phyloP scores from a whole-genome alignment of 495 filamentous ascomycete species.

The Cercophora sp. region DNA sequence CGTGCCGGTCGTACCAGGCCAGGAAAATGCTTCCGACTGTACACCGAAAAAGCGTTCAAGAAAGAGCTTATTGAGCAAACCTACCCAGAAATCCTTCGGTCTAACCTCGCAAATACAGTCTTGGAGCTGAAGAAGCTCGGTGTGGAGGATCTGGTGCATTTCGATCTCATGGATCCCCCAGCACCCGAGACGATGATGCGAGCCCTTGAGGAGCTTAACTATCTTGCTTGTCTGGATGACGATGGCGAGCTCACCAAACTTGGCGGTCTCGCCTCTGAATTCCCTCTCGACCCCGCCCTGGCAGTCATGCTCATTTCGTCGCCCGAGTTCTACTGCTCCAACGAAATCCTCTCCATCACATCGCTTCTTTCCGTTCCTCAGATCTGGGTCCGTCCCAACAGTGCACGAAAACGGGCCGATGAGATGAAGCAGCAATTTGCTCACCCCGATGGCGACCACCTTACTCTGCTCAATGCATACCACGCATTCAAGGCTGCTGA shows the following conservation, averaged over 20 bases:
- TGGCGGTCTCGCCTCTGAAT: conserved; percentile 86
- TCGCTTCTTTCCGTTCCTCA: conserved; percentile 92
- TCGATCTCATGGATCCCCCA: conserved; percentile 97
- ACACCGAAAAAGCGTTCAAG: conserved; percentile 95
- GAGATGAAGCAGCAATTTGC: conserved; percentile 96
- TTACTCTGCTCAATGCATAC: conserved; percentile 96
- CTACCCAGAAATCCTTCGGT: conserved; percentile 90
- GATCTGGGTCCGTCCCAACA: conserved; percentile 84
- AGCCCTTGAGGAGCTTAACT: conserved; percentile 96
- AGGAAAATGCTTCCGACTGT: conserved; percentile 95
- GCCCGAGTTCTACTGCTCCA: conserved; percentile 97
- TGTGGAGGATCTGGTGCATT: conserved; percentile 93
- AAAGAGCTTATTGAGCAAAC: conserved; percentile 97
- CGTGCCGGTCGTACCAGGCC: conserved; percentile 97
- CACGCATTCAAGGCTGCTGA: conserved; percentile 86
- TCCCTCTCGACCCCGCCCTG: conserved; percentile 89
- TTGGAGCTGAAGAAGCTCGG: conserved; percentile 97
- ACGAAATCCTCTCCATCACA: conserved; percentile 94
- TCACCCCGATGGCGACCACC: conserved; percentile 88
- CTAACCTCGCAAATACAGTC: conserved; percentile 90
- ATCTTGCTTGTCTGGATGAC: conserved; percentile 92
- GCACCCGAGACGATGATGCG: conserved; percentile 99
- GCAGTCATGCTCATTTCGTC: conserved; percentile 98
- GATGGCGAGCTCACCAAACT: conserved; percentile 86
- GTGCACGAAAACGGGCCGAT: conserved; percentile 84